Base-by-base conservation (phyloP, 129 eudicot genomes). In the Flaveria brownii region DNA sequence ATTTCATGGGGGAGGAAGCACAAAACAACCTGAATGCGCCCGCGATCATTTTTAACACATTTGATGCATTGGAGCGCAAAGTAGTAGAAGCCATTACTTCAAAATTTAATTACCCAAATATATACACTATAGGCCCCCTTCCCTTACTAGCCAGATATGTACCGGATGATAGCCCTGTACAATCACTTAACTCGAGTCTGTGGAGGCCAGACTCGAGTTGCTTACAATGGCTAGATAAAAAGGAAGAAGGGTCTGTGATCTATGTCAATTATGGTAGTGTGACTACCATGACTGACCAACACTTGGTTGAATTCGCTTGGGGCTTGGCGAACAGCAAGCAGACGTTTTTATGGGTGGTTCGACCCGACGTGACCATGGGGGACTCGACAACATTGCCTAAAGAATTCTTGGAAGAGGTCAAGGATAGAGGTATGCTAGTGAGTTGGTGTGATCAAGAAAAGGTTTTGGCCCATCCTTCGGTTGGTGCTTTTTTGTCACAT, bases 71-170 rank as follows among this genome's bases (percentile, higher is more conserved):
- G 9, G 97, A 92, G 23, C 78, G 68, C 25, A 78, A 87, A 7
- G 85, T 82, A 20, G 49, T 89, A 2, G 70, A 89, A 28, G 87
- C 89, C 0, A 52, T 87, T 1, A 17, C 49, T 2, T 60, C 90
- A 5, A 81, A 85, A 56, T 87, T 85, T 68, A 81, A 78, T 23
- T 92, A 52, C 83, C 10, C 68, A 6, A 82, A 82, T 75, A 79
- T 89, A 33, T 91, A 84, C 79, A 69, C 92, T n/a, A 62, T 84
- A 9, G 97, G 97, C 22, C 92, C 96, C 5, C 85, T 89, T 63
- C 79, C 84, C 10, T 71, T 89, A 45, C 78, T 92, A n/a, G 80
- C 72, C 12, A 76, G 61, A 10, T 72, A 77, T n/a, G 69, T 85
- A 4, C 79, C 88, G 0, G 42, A 79, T 14, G 46, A 70, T 15